These are phyloP conservation scores for Lactarius evosmus DNA, from an alignment of 768 basidiomycete genomes.

Conservation along the genomic window DNA sequence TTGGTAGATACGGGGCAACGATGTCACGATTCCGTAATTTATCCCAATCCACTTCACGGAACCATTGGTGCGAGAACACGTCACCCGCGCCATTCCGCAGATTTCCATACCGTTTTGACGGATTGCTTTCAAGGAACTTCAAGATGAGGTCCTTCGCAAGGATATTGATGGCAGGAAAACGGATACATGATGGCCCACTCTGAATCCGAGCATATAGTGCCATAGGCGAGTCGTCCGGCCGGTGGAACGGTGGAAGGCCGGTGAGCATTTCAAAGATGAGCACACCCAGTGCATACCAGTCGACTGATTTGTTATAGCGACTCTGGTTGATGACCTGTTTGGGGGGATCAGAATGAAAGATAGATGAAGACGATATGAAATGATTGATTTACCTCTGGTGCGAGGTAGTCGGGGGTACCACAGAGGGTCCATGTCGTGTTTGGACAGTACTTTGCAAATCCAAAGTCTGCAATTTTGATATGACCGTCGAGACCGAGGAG, in stretches of 20 bases:
- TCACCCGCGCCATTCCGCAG: constrained; percentile 83
- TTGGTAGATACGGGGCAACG: constrained; percentile 91
- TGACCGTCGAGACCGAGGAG: constrained; percentile 92
- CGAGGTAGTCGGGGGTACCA: constrained; percentile 94
- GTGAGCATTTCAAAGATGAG: constrained; percentile 98
- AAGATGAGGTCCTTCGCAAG: constrained; percentile 86
- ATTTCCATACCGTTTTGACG: constrained; percentile 87
- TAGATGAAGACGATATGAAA: background rate
- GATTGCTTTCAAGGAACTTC: constrained; percentile 86
- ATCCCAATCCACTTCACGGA: constrained; percentile 89
- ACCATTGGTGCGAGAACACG: constrained; percentile 93
- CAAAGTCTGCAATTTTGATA: constrained; percentile 96
- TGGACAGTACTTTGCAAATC: constrained; percentile 87
- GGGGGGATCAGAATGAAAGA: constrained; percentile 7
- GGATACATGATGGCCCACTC: constrained; percentile 65
- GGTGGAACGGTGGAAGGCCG: constrained; percentile 93
- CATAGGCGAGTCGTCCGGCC: constrained; percentile 77
- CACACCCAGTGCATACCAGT: constrained; percentile 98
- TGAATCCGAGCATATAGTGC: constrained; percentile 90
- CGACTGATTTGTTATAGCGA: constrained; percentile 93
- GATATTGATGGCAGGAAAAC: constrained; percentile 75
- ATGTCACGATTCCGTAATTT: constrained; percentile 81
- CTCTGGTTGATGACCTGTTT: constrained; percentile 69
- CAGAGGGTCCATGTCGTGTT: constrained; percentile 94
- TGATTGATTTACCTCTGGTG: constrained; percentile 67